A percentile compares a stretch with the other conserved stretches of the same genome.
Evolutionary conservation across 352 stramenopile species (phyloP).

Genomic region (Phytophthora aleatoria): DNA sequence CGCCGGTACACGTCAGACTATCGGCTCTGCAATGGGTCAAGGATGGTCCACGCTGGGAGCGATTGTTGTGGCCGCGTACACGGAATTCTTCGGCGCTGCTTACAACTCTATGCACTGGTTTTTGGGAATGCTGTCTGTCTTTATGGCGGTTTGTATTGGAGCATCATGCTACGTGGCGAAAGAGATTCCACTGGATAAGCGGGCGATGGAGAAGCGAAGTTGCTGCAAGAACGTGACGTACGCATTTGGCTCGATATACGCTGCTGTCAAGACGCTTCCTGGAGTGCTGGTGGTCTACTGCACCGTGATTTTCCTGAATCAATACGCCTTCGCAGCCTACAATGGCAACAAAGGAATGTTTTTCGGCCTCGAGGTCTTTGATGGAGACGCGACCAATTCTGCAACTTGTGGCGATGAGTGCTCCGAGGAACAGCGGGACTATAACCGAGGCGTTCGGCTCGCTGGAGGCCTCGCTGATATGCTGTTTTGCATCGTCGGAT

Average conservation of each 20-base stretch:
- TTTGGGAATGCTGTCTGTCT: conserved; percentile 52
- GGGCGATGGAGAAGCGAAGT: conserved; percentile 12
- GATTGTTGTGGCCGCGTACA: conserved; percentile 56
- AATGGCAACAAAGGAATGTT: conserved; percentile 71
- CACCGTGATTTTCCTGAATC: conserved; percentile 48
- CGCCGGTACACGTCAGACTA: conserved; percentile 56
- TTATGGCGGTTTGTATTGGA: conserved; percentile 40
- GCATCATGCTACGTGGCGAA: conserved; percentile 38
- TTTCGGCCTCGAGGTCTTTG: conserved; percentile 57
- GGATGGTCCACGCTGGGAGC: conserved; percentile 53
- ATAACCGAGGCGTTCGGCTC: conserved; percentile 47
- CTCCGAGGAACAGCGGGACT: conserved; percentile 41
- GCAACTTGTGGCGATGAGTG: conserved; percentile 42
- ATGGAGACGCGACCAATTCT: conserved; percentile 35
- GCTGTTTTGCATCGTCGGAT: conserved; percentile 45
- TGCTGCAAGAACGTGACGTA: conserved; percentile 22
- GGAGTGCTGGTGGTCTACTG: conserved; percentile 30
- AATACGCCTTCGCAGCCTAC: conserved; percentile 62
- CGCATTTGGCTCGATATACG: conserved; percentile 39
- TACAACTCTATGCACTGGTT: conserved; percentile 57
- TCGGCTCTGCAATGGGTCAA: conserved; percentile 47
- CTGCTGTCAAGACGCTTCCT: conserved; percentile 33
- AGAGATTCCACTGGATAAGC: conserved; percentile 35
- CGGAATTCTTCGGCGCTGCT: conserved; percentile 50
- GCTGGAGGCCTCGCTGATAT: conserved; percentile 51